Base-by-base conservation (phyloP, 208 protist species). In the Plasmodiophora brassicae region DNA sequence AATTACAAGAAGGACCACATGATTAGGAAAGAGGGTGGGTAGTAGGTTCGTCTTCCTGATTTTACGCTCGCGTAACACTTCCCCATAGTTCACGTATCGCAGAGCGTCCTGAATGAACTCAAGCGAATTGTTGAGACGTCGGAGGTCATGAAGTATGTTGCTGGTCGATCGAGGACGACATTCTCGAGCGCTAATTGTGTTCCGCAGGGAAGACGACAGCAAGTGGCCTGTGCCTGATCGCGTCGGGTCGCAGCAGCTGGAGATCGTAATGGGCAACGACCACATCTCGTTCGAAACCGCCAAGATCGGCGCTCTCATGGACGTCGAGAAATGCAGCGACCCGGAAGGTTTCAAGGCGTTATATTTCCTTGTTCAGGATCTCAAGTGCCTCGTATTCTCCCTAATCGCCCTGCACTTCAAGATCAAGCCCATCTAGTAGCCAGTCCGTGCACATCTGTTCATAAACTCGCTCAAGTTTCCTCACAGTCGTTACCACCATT, bases 231-330 rank as follows among this genome's bases (percentile, higher is more conserved):
- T 92, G 84, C 92, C 96, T 20, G 94, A 97, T 91, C 87, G 88
- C 46, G 93, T 94, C 25, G 96, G 95, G 36, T 90, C 90, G 46
- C 96, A 98, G 88, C 95, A 97, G 89, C 72, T 97, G 1, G 96
- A 97, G 88, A 94, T 98, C 54, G 92, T 96, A 32, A 50, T 94
- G 0, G 93, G 91, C 0, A 89, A 95, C 45, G 91, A 96, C 53
- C 96, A 97, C 91, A 97, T 97, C 43, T 96, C 93, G 20, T 98
- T 97, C 85, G 92, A 94, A 90, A 97, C 95, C 0, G 90, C 92
- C 38, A 97, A 96, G 88, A 96, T 97, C 71, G 94, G 94, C 38
- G 95, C 93, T 28, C 60, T 97, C 35, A 78, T 95, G 32, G 95
- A 97, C 45, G 91, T 96, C 46, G 71, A 97, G 71, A 92, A 95